Evolutionary conservation across 1,284 basidiomycete genomes (phyloP), one percentile per base, ranked within the genome.

Genomic region (Lentinus polychrous): DNA sequence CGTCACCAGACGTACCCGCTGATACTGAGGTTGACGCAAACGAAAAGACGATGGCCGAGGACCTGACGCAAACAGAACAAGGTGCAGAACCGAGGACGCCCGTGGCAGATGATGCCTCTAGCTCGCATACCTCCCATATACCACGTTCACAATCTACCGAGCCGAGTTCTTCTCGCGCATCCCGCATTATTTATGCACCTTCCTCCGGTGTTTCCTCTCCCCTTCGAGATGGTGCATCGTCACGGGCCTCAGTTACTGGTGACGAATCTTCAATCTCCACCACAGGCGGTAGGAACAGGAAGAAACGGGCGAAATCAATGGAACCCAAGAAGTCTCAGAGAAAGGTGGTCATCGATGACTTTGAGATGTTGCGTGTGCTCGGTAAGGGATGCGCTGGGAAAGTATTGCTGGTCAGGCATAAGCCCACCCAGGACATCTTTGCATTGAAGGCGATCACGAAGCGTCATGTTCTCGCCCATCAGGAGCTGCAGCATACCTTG

Each of bases 371-470:
- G 75, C 79, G 92, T 20, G 94, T 97, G 15, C 73, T 98, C 6
- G 94, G 94, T 12, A 96, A 94, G 69, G 95, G 94, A 1, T 97
- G 94, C 60, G 94, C 94, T 1, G 94, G 94, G 44, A 94, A 95
- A 67, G 92, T 94, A 10, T 69, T 95, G 40, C 78, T 95, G 47
- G 92, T 94, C 46, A 78, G 82, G 59, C 83, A 94, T 63, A 86
- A 86, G 65, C 70, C 71, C 11, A 81, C 82, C 15, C 59, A 76
- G 37, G 78, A 83, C 49, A 69, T 95, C 44, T 94, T 88, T 65
- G 94, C 94, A 24, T 79, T 97, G 72, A 98, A 98, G 71, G 93
- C 93, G 4, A 95, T 98, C 68, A 94, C 91, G 49, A 98, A 97
- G 70, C 80, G 91, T 47, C 92, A 96, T 66, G 94, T 98, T 24